Percentiles rank a stretch among this genome's conserved stretches.
phyloP scores from a whole-genome alignment of 108 stramenopile species.

The Skeletonema tropicum region DNA sequence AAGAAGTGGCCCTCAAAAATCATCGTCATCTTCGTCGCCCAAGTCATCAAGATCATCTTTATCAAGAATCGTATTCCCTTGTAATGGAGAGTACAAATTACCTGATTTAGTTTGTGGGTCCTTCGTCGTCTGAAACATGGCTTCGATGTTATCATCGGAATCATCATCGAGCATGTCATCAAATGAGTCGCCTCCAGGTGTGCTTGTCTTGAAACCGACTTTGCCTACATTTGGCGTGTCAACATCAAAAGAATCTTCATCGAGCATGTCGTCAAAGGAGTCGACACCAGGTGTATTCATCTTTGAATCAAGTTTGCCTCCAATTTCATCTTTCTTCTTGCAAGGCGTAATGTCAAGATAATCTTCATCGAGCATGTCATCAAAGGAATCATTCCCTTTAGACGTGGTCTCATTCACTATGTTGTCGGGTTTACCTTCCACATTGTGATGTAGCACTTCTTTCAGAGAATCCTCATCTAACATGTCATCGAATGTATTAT shows the following conservation, averaged over 20 bases:
- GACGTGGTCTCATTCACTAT: not conserved
- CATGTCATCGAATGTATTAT: not conserved
- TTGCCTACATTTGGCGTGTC: not conserved
- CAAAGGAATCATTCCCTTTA: not conserved
- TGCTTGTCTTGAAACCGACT: not conserved
- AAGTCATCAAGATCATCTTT: conserved; percentile 4
- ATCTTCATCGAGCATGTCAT: conserved; percentile 9
- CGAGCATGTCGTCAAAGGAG: not conserved
- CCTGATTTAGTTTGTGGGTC: no score
- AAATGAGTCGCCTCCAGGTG: conserved; percentile 13
- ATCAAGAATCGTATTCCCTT: not conserved
- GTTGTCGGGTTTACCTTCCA: not conserved
- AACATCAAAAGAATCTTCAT: not conserved
- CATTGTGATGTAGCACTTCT: not conserved
- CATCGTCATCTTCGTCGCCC: conserved; percentile 6
- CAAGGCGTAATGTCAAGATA: not conserved
- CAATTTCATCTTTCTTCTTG: not conserved
- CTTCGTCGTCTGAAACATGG: not conserved
- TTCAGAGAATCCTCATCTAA: not conserved
- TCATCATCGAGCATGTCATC: conserved; percentile 18
- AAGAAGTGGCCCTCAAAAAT: not conserved
- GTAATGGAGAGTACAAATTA: not conserved
- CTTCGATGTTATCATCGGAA: conserved; percentile 7
- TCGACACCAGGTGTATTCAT: not conserved
- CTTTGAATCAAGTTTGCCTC: not conserved